Base-by-base conservation (phyloP, 2,329 filamentous ascomycete genomes). In the Talaromyces sp. region DNA sequence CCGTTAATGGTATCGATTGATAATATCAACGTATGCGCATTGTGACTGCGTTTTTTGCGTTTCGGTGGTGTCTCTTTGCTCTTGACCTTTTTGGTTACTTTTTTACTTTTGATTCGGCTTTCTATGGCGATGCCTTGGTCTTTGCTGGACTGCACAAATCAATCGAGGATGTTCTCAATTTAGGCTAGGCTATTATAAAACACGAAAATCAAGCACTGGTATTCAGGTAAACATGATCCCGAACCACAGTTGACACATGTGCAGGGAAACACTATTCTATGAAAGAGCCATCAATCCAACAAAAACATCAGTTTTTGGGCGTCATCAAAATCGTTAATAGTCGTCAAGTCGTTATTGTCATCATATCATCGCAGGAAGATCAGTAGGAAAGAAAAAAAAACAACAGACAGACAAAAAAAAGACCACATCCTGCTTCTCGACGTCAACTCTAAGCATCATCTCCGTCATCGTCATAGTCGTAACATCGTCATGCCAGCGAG, bases 401-500 rank as follows among this genome's bases (percentile, higher is more conserved):
- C 6, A 26, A 49, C 29, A 17, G 29, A n/a, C 21, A 55, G 10
- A 10, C 27, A 49, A 50, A 13, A 52, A 27, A 5, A 52, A 14
- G 31, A 17, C 43, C 19, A 46, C 26, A 31, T 52, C 24, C 13
- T 52, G 24, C 14, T 29, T 26, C 19, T 26, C 10, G 49, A 14
- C 17, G 49, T 52, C 26, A 29, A 52, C 24, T 52, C 49, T 52
- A 52, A 50, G 31, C n/a, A 54, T 6, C 43, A 57, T 60, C 21
- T 31, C 11, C 41, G 4, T 35, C 32, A 38, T 63, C 59, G 55
- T 62, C 26, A 62, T 29, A 27, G 53, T 63, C 62, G 53, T 63
- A 29, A 57, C 60, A 41, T 59, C 58, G 55, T 62, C 29, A 57
- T 57, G 60, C 60, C 60, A 56, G 56, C 59, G 60, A 56, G 60